Percentiles rank a stretch among this genome's conserved stretches.
Conservation (phyloP, 805 yeast genomes). For the Kazachstania kunashirensis region DNA sequence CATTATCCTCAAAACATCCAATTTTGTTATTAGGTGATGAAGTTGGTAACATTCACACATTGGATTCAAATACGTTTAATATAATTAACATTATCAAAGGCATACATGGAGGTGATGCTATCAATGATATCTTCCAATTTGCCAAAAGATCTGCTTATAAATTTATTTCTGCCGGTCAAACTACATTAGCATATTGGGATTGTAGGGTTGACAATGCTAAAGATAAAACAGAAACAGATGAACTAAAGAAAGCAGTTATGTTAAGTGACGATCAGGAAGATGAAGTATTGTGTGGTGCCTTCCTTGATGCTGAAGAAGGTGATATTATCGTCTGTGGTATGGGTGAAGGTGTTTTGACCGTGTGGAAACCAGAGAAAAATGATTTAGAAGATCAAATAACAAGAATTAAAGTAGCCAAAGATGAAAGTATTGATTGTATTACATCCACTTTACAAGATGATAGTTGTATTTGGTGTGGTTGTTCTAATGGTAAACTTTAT, state of each 20-base stretch:
- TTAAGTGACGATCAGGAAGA: constrained; percentile 85
- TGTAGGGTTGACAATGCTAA: constrained; percentile 41
- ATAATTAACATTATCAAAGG: constrained; percentile 39
- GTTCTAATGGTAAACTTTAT: constrained; percentile 63
- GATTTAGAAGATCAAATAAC: constrained; percentile 68
- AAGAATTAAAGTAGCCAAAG: constrained; percentile 58
- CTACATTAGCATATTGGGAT: constrained; percentile 72
- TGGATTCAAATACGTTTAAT: constrained; percentile 48
- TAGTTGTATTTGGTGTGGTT: constrained; percentile 64
- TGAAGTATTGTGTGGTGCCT: constrained; percentile 69
- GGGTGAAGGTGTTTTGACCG: constrained; percentile 82
- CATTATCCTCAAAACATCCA: constrained; percentile 30
- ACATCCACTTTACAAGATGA: constrained; percentile 40
- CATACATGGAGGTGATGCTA: constrained; percentile 65
- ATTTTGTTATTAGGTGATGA: constrained; percentile 55
- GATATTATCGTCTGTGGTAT: constrained; percentile 69
- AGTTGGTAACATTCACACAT: constrained; percentile 53
- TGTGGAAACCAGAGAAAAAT: constrained; percentile 72
- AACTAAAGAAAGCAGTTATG: constrained; percentile 42
- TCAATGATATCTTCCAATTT: constrained; percentile 65
- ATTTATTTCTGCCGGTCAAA: constrained; percentile 71
- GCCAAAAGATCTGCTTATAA: constrained; percentile 61
- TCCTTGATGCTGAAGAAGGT: constrained; percentile 54
- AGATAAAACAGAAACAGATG: constrained; percentile 17
- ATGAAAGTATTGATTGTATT: constrained; percentile 65